Conservation (phyloP, 2,329 filamentous ascomycete genomes). For the Parafenestella ontariensis region DNA sequence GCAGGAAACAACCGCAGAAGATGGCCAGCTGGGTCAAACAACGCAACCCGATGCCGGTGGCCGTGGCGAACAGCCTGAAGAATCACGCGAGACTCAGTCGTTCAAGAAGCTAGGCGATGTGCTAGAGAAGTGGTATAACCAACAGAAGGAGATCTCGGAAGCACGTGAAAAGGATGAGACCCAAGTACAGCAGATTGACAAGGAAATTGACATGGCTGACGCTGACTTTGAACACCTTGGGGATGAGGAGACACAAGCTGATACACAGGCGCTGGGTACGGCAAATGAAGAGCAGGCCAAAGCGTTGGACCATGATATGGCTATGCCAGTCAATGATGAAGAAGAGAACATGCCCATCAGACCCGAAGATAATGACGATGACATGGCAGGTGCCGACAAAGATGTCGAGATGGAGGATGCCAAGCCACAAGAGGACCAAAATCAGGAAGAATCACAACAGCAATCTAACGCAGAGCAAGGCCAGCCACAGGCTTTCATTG, state of each 20-base stretch:
- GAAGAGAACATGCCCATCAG: constrained; percentile 43
- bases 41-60: constrained; percentile 46
- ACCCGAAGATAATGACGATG: constrained; percentile 43
- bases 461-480: constrained; percentile 39
- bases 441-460: constrained; percentile 35
- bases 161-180: constrained; percentile 57
- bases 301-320: constrained; percentile 87
- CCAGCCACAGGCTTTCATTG: constrained; percentile 54
- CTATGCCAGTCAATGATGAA: constrained; percentile 71
- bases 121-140: constrained; percentile 89
- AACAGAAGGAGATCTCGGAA: constrained; percentile 77
- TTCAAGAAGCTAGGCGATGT: constrained; percentile 96
- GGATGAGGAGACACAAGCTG: constrained; percentile 80
- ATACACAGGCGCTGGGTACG: constrained; percentile 89
- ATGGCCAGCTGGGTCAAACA: constrained; percentile 58
- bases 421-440: constrained; percentile 33
- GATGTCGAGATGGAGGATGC: constrained; percentile 55
- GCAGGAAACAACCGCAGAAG: constrained; percentile 68
- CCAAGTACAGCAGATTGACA: constrained; percentile 55
- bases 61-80: constrained; percentile 48
- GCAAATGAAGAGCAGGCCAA: constrained; percentile 87
- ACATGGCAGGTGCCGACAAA: constrained; percentile 29
- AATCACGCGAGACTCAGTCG: constrained; percentile 65
- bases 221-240: constrained; percentile 94
- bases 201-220: constrained; percentile 74